These are phyloP conservation scores for Corynascus novoguineensis DNA, from an alignment of 495 filamentous ascomycete genomes.

Conservation along the genomic window DNA sequence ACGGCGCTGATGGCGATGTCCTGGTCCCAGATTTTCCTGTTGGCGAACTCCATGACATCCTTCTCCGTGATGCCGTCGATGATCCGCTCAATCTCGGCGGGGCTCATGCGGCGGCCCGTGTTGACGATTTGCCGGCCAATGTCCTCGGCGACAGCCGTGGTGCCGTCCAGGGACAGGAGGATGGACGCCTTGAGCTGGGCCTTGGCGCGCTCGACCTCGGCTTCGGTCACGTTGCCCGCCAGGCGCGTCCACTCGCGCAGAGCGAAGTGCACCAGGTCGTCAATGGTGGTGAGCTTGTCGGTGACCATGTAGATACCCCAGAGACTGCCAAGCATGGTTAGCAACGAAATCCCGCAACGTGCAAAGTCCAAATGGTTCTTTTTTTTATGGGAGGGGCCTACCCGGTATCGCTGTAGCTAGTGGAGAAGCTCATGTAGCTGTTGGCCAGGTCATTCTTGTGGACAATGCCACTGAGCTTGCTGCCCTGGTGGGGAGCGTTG, in stretches of 20 bases:
- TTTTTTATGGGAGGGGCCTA: conserved; percentile 46
- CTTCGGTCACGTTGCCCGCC: conserved; percentile 73
- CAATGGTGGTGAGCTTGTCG: conserved; percentile 76
- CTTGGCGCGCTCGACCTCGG: conserved; percentile 97
- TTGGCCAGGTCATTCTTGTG: conserved; percentile 92
- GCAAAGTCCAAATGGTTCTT: background rate
- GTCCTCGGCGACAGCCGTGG: conserved; percentile 94
- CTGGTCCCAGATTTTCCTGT: conserved; percentile 90
- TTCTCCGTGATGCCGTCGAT: conserved; percentile 87
- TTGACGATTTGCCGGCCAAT: conserved; percentile 98
- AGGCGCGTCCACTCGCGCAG: conserved; percentile 97
- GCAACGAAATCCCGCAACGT: conserved; percentile 1
- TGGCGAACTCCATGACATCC: conserved; percentile 93
- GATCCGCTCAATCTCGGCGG: conserved; percentile 88
- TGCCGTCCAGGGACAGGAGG: conserved; percentile 93
- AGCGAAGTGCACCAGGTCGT: conserved; percentile 96
- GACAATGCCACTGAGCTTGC: conserved; percentile 92
- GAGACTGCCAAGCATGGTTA: conserved; percentile 53
- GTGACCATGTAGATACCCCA: conserved; percentile 99
- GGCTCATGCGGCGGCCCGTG: conserved; percentile 82
- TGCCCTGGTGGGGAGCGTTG: conserved; percentile 90
- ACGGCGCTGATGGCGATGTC: conserved; percentile 91
- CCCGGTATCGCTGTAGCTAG: conserved; percentile 98
- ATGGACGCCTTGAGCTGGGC: conserved; percentile 98
- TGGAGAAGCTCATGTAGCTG: conserved; percentile 99